A percentile compares a stretch with the other conserved stretches of the same genome.
phyloP scores from a whole-genome alignment of 192 early-diverging fungal genomes.

The Backusella circina region DNA sequence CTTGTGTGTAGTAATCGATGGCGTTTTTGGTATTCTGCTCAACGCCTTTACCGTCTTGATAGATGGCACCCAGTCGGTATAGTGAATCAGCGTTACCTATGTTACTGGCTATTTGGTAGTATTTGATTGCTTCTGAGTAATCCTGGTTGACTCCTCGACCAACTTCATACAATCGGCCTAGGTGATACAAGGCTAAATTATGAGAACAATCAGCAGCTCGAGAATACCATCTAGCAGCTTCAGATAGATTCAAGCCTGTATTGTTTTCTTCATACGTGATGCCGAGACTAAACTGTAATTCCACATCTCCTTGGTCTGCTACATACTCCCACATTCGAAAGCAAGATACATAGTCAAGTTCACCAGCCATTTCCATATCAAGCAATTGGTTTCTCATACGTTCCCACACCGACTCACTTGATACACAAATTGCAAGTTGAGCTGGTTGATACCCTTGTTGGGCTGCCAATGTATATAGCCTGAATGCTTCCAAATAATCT shows the following conservation, averaged over 20 bases:
- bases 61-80: not conserved
- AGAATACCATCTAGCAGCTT: not conserved
- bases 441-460: not conserved
- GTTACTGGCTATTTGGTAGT: not conserved
- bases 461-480: not conserved
- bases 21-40: not conserved
- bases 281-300: not conserved
- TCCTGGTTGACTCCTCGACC: not conserved
- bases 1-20: not conserved
- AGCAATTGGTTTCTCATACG: accelerated
- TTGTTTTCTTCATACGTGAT: not conserved
- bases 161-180: not conserved
- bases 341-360: not conserved
- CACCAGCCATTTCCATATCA: not conserved
- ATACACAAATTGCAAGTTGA: not conserved
- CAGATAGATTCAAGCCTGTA: not conserved
- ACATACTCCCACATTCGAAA: not conserved
- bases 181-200: not conserved
- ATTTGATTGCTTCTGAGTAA: not conserved
- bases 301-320: not conserved
- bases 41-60: not conserved
- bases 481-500: not conserved
- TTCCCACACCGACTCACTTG: not conserved
- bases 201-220: not conserved
- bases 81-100: not conserved